A percentile compares a stretch with the other conserved stretches of the same genome.
Evolutionary conservation across 139 green algal species (phyloP).

Genomic region (Closterium sp.): DNA sequence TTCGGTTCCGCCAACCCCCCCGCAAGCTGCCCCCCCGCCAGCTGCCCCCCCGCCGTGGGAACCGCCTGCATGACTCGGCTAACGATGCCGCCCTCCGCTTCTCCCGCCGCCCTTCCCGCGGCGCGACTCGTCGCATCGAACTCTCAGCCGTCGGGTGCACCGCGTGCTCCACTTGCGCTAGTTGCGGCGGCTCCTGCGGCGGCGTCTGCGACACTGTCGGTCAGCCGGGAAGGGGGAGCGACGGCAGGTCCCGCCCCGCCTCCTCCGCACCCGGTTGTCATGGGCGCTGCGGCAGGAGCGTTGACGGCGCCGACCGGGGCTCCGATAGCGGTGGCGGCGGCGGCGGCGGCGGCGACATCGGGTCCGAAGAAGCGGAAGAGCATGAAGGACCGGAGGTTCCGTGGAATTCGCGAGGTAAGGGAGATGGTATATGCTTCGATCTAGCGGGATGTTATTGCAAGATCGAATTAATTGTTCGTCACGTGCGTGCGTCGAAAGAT

Average conservation of each 20-base stretch:
- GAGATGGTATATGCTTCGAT: background rate
- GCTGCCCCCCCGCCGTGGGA: background rate
- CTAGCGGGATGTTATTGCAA: background rate
- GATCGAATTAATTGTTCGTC: background rate
- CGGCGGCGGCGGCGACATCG: too few relatives aligned
- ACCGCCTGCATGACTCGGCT: background rate
- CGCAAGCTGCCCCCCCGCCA: background rate
- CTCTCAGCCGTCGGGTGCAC: background rate
- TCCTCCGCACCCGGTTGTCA: background rate
- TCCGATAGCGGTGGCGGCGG: too few relatives aligned
- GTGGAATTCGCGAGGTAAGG: background rate
- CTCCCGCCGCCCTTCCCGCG: background rate
- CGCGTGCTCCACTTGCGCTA: too few relatives aligned
- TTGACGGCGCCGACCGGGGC: too few relatives aligned
- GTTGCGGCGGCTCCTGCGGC: background rate
- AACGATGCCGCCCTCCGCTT: background rate
- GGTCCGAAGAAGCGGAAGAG: background rate
- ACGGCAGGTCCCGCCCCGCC: background rate
- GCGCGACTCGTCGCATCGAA: background rate
- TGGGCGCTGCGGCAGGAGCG: too few relatives aligned
- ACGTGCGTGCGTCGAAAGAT: too few relatives aligned
- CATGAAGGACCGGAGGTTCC: background rate
- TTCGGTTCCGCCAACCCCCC: background rate
- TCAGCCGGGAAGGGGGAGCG: background rate
- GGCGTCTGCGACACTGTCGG: background rate